Percentiles rank a stretch among this genome's conserved stretches.
These are phyloP conservation scores for Globisporangium solare DNA, from an alignment of 352 stramenopile genomes.

Conservation along the genomic window DNA sequence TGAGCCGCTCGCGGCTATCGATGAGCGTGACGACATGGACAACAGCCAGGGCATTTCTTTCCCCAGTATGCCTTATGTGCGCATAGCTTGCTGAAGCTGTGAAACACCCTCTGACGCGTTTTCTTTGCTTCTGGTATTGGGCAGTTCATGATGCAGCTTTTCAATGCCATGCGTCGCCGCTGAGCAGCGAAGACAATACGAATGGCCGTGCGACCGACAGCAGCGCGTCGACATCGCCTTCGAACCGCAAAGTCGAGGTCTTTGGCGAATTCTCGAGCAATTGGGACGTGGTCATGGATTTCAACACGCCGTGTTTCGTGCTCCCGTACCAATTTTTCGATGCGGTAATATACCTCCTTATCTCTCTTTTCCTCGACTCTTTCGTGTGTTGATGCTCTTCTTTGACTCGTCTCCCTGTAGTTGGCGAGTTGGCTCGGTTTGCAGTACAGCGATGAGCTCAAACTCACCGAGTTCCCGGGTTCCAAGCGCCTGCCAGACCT, in stretches of 20 bases:
- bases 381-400: not conserved
- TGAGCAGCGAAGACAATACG: slow-evolving; percentile 3
- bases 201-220: not conserved
- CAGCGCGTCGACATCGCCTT: not conserved
- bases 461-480: slow-evolving; percentile 36
- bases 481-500: slow-evolving; percentile 27
- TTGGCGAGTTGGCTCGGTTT: slow-evolving; percentile 50
- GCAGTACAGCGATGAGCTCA: slow-evolving; percentile 32
- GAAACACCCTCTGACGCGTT: not conserved
- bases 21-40: slow-evolving; percentile 19
- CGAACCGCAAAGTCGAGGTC: slow-evolving; percentile 19
- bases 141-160: slow-evolving; percentile 46
- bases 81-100: not conserved
- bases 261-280: slow-evolving; percentile 52
- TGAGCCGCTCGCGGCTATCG: slow-evolving; percentile 39
- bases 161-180: slow-evolving; percentile 9
- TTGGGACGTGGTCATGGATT: slow-evolving; percentile 58
- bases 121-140: not conserved
- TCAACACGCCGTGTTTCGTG: slow-evolving; percentile 50
- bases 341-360: slow-evolving; percentile 20
- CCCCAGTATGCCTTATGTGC: slow-evolving; percentile 28
- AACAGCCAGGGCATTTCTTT: slow-evolving; percentile 50
- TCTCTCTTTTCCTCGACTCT: not conserved
- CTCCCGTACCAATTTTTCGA: slow-evolving; percentile 65
- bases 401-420: slow-evolving; percentile 14